Percentiles rank a stretch among this genome's conserved stretches.
phyloP scores from a whole-genome alignment of 1,284 basidiomycete genomes.

The Ceratobasidium sp. region DNA sequence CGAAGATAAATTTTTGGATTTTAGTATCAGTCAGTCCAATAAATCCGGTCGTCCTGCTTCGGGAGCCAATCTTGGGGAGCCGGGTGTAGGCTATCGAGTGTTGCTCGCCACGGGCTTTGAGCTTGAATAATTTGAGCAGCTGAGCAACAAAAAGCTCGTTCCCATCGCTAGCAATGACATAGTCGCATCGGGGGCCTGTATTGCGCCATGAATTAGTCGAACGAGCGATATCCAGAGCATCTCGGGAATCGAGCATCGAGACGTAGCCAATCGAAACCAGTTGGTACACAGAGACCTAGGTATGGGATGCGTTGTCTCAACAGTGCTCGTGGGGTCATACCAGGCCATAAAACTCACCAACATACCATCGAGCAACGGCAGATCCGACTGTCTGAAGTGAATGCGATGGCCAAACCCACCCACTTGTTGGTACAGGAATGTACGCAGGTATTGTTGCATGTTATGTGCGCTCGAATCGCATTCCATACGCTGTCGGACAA shows the following conservation, averaged over 20 bases:
- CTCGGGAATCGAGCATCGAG: neutral
- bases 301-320: neutral
- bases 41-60: slow-evolving; percentile 2
- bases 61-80: neutral
- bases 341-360: neutral
- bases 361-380: neutral
- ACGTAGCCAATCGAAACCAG: neutral
- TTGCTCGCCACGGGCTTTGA: neutral
- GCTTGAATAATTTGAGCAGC: neutral
- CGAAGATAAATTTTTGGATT: neutral
- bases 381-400: neutral
- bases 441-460: neutral
- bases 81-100: neutral
- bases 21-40: neutral
- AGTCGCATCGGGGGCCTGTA: neutral
- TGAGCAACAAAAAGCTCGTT: neutral
- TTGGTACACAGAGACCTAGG: neutral
- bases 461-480: neutral
- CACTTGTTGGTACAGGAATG: neutral
- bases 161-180: neutral
- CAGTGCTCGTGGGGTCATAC: neutral
- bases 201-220: neutral
- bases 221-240: neutral
- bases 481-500: neutral
- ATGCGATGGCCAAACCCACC: neutral